phyloP scores from a whole-genome alignment of 768 basidiomycete genomes.

The Epithele typhae region DNA sequence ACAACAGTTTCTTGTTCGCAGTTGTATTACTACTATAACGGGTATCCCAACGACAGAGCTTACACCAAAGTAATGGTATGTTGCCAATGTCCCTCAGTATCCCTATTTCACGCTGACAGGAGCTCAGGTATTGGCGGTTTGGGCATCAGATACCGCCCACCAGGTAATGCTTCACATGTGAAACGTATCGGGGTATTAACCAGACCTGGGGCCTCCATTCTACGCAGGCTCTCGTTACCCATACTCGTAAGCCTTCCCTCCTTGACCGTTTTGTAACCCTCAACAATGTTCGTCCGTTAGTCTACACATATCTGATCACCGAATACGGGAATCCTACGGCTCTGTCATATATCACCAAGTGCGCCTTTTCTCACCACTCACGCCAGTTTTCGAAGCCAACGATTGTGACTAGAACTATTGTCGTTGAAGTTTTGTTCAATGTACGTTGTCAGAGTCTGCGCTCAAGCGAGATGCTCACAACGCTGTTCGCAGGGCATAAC shows the following conservation, averaged over 20 bases:
- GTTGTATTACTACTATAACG: constrained; percentile 51
- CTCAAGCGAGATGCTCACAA: not conserved
- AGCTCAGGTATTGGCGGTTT: constrained; percentile 13
- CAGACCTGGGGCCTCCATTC: too few species aligned
- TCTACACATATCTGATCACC: constrained; percentile 49
- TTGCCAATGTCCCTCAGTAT: too few species aligned
- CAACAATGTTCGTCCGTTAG: constrained; percentile 23
- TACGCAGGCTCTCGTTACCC: constrained; percentile 20
- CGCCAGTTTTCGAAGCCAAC: too few species aligned
- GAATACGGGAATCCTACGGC: constrained; percentile 42
- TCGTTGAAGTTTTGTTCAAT: constrained; percentile 51
- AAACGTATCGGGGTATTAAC: too few species aligned
- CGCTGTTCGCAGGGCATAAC: constrained; percentile 39
- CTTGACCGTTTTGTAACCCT: too few species aligned
- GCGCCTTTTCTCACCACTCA: constrained; percentile 11
- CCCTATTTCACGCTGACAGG: too few species aligned
- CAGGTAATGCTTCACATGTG: constrained; percentile 9
- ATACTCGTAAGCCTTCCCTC: constrained; percentile 12
- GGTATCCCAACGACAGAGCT: constrained; percentile 45
- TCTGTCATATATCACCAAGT: constrained; percentile 45
- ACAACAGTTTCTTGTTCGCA: constrained; percentile 49
- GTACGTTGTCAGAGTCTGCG: constrained; percentile 26
- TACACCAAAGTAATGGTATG: constrained; percentile 46
- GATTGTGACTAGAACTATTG: constrained; percentile 36
- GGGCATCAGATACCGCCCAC: constrained; percentile 19